Conservation (phyloP, 257 asterid genomes). For the Capsicum chinense region DNA sequence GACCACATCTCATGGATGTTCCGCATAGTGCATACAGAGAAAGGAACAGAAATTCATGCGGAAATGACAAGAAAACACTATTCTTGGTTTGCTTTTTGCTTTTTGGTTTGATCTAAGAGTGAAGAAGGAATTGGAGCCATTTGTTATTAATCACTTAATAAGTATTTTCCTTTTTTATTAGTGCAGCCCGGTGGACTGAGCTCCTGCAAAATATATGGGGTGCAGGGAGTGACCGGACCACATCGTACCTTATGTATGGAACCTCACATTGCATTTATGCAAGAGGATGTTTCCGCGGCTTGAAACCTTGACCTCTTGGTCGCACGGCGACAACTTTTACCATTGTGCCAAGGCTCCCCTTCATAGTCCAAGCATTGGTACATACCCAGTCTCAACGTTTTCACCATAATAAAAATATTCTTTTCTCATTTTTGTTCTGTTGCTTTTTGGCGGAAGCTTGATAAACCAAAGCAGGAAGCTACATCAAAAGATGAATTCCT, state of each 20-base stretch:
- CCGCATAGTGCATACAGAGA: not conserved
- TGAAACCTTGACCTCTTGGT: not conserved
- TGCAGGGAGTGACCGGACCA: not conserved
- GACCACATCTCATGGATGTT: not conserved
- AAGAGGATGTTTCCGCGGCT: not conserved
- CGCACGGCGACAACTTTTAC: not conserved
- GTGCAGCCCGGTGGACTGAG: not conserved
- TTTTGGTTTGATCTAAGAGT: not conserved
- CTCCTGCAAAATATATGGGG: not conserved
- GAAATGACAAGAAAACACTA: not conserved
- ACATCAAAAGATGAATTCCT: slow-evolving; percentile 72
- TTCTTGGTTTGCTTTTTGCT: not conserved
- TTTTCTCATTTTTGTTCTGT: not conserved
- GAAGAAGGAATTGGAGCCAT: not conserved
- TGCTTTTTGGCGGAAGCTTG: slow-evolving; percentile 53
- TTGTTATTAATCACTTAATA: not conserved
- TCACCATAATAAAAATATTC: not conserved
- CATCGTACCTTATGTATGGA: not conserved
- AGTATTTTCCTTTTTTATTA: not conserved
- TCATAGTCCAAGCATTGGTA: not conserved
- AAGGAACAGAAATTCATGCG: not conserved
- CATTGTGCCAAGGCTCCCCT: slow-evolving; percentile 6
- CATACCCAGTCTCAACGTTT: not conserved
- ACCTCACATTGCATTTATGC: not conserved
- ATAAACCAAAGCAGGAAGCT: slow-evolving; percentile 70